Conservation (phyloP, 2,329 filamentous ascomycete species). For the Fusarium sp. region DNA sequence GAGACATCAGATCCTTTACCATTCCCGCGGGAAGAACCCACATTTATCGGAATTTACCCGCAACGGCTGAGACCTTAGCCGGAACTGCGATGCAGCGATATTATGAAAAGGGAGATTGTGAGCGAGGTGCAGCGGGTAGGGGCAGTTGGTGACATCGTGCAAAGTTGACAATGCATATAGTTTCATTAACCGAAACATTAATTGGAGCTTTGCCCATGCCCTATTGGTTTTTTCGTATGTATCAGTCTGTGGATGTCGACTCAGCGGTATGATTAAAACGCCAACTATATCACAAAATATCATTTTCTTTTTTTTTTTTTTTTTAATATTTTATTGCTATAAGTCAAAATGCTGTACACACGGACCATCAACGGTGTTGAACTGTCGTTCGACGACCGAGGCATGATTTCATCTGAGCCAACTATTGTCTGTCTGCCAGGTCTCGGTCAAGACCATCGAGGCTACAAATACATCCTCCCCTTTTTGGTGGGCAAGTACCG, state of each 20-base stretch:
- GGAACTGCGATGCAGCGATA: background rate
- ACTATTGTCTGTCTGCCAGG: background rate
- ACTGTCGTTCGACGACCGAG: background rate
- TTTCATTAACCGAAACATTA: background rate
- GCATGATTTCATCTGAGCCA: background rate
- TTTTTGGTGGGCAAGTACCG: background rate
- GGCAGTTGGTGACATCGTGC: background rate
- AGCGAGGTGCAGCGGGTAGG: background rate
- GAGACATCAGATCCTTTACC: background rate
- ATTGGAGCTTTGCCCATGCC: background rate
- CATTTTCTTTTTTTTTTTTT: too few relatives aligned
- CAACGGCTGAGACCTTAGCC: background rate
- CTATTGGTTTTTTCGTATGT: background rate
- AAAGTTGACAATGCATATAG: background rate
- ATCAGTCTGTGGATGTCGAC: background rate
- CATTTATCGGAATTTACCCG: background rate
- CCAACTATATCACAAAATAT: background rate
- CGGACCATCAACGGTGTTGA: background rate
- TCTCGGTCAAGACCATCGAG: background rate
- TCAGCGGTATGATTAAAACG: background rate
- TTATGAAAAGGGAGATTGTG: background rate
- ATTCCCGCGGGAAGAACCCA: background rate
- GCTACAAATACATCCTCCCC: background rate
- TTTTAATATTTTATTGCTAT: too few relatives aligned
- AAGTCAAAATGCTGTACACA: background rate